Evolutionary conservation across 169 alveolate genomes (phyloP).

Genomic region (Plasmodium relictum): DNA sequence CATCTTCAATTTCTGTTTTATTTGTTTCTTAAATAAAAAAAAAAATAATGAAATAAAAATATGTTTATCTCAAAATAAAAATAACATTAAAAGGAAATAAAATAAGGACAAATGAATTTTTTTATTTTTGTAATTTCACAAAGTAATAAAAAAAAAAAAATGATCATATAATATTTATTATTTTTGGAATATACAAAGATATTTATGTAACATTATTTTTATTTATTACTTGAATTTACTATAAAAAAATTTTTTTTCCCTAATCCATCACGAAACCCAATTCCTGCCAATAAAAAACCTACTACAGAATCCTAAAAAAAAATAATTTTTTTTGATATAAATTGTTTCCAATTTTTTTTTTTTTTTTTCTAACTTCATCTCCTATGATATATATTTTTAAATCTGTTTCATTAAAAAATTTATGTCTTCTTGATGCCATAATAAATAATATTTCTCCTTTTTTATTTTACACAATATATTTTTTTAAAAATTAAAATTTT

Average conservation of each 20-base stretch:
- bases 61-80: not conserved
- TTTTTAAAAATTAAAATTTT: too few species aligned
- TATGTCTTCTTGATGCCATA: constrained; percentile 75
- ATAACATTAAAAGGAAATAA: not conserved
- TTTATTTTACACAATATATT: not conserved
- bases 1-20: constrained; percentile 83
- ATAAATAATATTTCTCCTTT: constrained; percentile 23
- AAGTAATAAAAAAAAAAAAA: not conserved
- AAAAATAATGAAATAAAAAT: not conserved
- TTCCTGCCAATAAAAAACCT: constrained; percentile 86
- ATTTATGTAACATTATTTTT: not conserved
- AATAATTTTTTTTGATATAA: not conserved
- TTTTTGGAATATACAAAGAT: not conserved
- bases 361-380: constrained; percentile 80
- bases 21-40: constrained; percentile 76
- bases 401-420: constrained; percentile 61
- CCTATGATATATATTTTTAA: constrained; percentile 84
- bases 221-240: constrained; percentile 80
- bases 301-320: constrained; percentile 83
- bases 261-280: constrained; percentile 85
- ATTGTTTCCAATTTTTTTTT: not conserved
- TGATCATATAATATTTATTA: not conserved
- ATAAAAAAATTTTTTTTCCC: constrained; percentile 84
- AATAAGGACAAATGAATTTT: not conserved
- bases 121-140: not conserved